phyloP scores from a whole-genome alignment of 1,284 basidiomycete species.

The Rhodotorula sp. region DNA sequence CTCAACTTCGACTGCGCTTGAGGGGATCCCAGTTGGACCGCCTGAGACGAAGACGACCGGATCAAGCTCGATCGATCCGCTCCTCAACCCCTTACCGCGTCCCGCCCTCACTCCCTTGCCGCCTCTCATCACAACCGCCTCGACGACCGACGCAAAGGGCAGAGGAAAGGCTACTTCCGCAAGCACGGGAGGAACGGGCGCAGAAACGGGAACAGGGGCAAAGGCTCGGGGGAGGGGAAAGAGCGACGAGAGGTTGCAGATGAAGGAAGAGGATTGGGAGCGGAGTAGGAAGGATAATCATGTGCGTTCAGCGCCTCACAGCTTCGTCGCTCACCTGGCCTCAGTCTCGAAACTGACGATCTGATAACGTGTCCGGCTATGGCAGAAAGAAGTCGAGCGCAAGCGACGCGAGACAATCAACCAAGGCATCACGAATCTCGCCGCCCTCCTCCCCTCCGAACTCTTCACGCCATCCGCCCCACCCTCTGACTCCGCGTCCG shows the following conservation, averaged over 20 bases:
- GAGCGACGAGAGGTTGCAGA: slow-evolving; percentile 7
- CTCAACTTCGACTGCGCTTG: background rate
- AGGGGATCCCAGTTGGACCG: no score
- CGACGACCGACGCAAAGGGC: background rate
- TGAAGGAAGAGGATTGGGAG: slow-evolving; percentile 12
- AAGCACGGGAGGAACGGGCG: background rate
- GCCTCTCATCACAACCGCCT: background rate
- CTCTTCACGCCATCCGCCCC: background rate
- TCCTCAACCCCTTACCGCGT: background rate
- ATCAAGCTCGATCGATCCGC: background rate
- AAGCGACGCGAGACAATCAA: slow-evolving; percentile 7
- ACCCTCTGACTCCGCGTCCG: background rate
- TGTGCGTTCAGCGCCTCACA: background rate
- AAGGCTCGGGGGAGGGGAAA: background rate
- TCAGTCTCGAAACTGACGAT: background rate
- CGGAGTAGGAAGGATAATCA: slow-evolving; percentile 8
- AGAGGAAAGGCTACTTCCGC: background rate
- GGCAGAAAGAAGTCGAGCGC: slow-evolving; percentile 12
- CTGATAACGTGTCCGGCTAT: no score
- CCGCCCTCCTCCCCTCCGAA: background rate
- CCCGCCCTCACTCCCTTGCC: background rate
- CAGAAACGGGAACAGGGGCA: no score
- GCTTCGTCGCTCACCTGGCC: no score
- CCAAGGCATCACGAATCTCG: background rate
- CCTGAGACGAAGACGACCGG: no score